Conservation (phyloP, 2,329 filamentous ascomycete species). For the Aspergillus quadricinctus region DNA sequence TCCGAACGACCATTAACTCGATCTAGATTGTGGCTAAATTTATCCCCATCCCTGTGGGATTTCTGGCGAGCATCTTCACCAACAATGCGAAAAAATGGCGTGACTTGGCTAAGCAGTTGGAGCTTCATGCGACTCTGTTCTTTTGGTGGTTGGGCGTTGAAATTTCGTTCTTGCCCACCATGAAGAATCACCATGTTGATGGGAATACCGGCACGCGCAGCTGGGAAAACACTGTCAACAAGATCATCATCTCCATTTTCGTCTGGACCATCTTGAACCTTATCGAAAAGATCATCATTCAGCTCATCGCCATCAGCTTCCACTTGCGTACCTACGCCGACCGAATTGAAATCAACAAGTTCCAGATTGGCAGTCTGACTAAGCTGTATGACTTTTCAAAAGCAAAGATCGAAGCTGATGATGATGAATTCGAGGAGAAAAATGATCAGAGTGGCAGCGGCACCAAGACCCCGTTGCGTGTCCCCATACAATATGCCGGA, state of each 20-base stretch:
- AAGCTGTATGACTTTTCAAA: constrained; percentile 65
- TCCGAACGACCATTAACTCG: background rate
- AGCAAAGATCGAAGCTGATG: constrained; percentile 61
- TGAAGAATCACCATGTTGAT: constrained; percentile 60
- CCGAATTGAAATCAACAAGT: constrained; percentile 87
- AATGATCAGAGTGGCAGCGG: constrained; percentile 51
- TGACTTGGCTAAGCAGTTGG: constrained; percentile 79
- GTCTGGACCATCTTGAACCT: constrained; percentile 76
- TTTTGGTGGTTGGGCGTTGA: constrained; percentile 88
- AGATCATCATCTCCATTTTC: constrained; percentile 81
- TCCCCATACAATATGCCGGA: constrained; percentile 67
- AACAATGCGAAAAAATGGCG: constrained; percentile 91
- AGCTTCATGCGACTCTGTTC: constrained; percentile 80
- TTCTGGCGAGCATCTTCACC: constrained; percentile 70
- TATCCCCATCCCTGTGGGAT: constrained; percentile 57
- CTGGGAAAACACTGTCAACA: constrained; percentile 79
- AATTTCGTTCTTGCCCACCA: constrained; percentile 78
- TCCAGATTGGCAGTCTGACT: constrained; percentile 67
- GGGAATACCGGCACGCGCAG: constrained; percentile 49
- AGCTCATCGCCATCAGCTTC: constrained; percentile 91
- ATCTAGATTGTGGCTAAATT: constrained; percentile 58
- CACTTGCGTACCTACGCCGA: constrained; percentile 87
- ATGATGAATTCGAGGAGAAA: constrained; percentile 68
- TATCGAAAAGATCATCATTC: constrained; percentile 87
- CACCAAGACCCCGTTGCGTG: constrained; percentile 66